Base-by-base conservation (phyloP, 139 green algal genomes). In the Nannochloris sp. region DNA sequence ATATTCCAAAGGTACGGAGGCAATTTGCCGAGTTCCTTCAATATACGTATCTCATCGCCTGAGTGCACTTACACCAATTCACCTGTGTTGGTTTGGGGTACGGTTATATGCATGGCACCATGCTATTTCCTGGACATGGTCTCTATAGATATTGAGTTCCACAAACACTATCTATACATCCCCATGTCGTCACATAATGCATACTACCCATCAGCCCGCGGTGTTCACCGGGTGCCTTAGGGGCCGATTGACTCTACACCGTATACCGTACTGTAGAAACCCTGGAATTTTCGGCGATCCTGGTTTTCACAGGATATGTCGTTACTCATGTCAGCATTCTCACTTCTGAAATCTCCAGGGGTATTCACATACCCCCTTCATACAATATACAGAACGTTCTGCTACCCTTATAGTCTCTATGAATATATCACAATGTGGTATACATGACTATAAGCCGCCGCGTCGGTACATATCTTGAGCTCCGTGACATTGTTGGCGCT, bases 11-110 rank as follows among this genome's bases (percentile, higher is more conserved):
- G 69, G 79, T 83, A 83, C 70, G 56, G 73, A 62, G 73, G 34
- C 24, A 85, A 67, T 85, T 83, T 84, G 78, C 78, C 78, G 66
- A 84, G 76, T 85, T 85, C 79, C 79, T 83, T 86, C 60, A 81
- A 71, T 60, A 82, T 70, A 57, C 62, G 79, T 87, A 51, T 79
- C 79, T 75, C 72, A 63, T 73, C 67, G 70, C 71, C 79, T 87
- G 72, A 69, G 80, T 80, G 48, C 66, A 79, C 71, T 55, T 81
- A 65, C 69, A 78, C 79, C 57, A 64, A 72, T 76, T 70, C 57
- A 87, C 81, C 79, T 73, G 81, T 87, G 80, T 84, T 71, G 79
- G 80, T 87, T 87, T 83, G 66, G 57, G 44, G 80, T 87, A 85
- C 72, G 68, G 75, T 81, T 27, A 59, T 57, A 23, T 37, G 31